Evolutionary conservation across 2,329 filamentous ascomycete species (phyloP), one percentile per base, ranked within the genome.

Genomic region (Fusarium sarcochroum): DNA sequence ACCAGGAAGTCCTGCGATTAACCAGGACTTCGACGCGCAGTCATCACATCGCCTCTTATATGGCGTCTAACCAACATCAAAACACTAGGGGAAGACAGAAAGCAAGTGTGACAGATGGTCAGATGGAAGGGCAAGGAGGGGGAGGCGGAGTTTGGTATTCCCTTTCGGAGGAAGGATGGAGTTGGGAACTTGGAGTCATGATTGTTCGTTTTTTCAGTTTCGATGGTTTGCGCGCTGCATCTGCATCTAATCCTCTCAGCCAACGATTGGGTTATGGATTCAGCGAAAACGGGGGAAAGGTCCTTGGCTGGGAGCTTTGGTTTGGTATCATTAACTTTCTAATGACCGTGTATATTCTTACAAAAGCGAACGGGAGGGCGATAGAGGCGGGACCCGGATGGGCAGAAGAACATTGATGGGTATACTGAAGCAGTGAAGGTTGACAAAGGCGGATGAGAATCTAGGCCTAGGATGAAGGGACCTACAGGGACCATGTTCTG

Each of bases 131-230:
- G 49, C 21, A 57, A 63, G 69, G 27, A 30, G 27, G 27, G 54
- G 63, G 70, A 65, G 63, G 69, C 59, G 70, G 70, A 71, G 68
- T 75, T 69, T 68, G 73, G 68, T 69, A 74, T 73, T 71, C 68
- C 71, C 69, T 71, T 74, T 72, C 58, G 64, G 66, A 70, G 69
- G 71, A 73, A 58, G 63, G 70, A 73, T 68, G 73, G 75, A 73
- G 72, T 77, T 75, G 68, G 74, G 73, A 73, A 69, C 55, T 70
- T 71, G 72, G 75, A 71, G 75, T 77, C 73, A 74, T 72, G 71
- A 75, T 74, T 74, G 74, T 73, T 75, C 69, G 62, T 70, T 74
- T 74, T 30, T 74, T 73, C 66, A 73, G 62, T 71, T 75, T 72
- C 72, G 71, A 69, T 75, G 71, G 68, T 73, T 75, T 73, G 68